Base-by-base conservation (phyloP, 2,329 filamentous ascomycete genomes). In the Fusarium tuaranense region DNA sequence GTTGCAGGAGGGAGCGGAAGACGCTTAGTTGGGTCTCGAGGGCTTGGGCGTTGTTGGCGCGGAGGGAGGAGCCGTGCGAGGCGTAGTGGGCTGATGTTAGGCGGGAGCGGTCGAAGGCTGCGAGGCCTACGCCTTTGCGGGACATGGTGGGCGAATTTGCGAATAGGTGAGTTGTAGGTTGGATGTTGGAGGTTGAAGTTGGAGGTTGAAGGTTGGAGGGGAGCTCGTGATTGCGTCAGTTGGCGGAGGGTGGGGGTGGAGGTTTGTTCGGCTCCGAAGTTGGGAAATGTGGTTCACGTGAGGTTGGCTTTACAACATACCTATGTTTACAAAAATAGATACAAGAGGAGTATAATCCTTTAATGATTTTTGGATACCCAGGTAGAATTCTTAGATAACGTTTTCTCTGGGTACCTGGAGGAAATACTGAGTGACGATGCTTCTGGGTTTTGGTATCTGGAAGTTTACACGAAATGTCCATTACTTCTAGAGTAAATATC, bases 1-100 rank as follows among this genome's bases (percentile, higher is more conserved):
- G 95, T 85, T 98, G 95, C 7, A 99, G 91, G 13, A 98, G 89
- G 20, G 95, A 97, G 80, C 97, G 95, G 88, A 99, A 99, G 80
- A 98, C 95, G 75, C 95, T 93, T 72, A 99, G 93, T 82, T 99
- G 97, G 41, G 95, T 97, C 79, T 95, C 92, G 77, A 99, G 92
- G 20, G 95, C 96, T 76, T 92, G 90, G 58, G 95, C 91, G 84
- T 98, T 96, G 78, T 91, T 92, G 68, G 90, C 93, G 73, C 95
- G 94, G n/a, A 99, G 92, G 61, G 90, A 92, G 72, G 92, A 94
- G 81, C 97, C 97, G 87, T 98, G 96, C 30, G 91, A 93, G 69
- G 95, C 95, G 86, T 96, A 98, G 79, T 97, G 95, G 63, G 95
- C 94, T 32, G 93, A 94, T 12, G 95, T 94, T 73, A 98, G 91